These are phyloP conservation scores for Cinnamomum chago DNA, from an alignment of 164 flowering plant species.

Conservation along the genomic window DNA sequence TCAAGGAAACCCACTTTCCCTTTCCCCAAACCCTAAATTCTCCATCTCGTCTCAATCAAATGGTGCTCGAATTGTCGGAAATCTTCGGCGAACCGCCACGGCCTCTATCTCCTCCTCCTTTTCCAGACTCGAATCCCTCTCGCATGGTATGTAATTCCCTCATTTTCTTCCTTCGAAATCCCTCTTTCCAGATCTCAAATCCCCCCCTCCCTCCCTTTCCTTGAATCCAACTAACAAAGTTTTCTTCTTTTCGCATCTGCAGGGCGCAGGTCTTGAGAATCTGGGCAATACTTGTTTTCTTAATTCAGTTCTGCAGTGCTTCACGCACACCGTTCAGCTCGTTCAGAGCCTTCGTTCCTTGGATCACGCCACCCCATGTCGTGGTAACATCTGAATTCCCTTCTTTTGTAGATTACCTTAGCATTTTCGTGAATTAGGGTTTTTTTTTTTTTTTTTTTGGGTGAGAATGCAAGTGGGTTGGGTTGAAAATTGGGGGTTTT, in stretches of 20 bases:
- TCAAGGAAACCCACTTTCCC: background rate
- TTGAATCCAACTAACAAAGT: too few relatives aligned
- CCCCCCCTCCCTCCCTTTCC: too few relatives aligned
- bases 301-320: constrained; percentile 72
- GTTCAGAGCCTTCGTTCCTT: constrained; percentile 45
- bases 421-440: background rate
- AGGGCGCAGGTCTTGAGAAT: constrained; percentile 84
- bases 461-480: background rate
- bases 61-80: background rate
- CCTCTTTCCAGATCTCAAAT: too few relatives aligned
- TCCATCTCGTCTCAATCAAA: background rate
- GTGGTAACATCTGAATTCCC: constrained; percentile 23
- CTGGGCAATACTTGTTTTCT: constrained; percentile 85
- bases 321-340: constrained; percentile 72
- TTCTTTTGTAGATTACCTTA: background rate
- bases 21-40: background rate
- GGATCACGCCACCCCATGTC: constrained; percentile 34
- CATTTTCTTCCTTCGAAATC: too few relatives aligned
- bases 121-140: background rate
- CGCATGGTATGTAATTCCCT: background rate
- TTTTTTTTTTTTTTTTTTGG: background rate
- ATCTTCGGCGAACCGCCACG: background rate
- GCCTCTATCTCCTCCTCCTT: background rate
- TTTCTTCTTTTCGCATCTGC: background rate
- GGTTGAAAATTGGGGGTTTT: constrained; percentile 36